Base-by-base conservation (phyloP, 1,139 yeast species). In the Debaryomycetaceae sp. region DNA sequence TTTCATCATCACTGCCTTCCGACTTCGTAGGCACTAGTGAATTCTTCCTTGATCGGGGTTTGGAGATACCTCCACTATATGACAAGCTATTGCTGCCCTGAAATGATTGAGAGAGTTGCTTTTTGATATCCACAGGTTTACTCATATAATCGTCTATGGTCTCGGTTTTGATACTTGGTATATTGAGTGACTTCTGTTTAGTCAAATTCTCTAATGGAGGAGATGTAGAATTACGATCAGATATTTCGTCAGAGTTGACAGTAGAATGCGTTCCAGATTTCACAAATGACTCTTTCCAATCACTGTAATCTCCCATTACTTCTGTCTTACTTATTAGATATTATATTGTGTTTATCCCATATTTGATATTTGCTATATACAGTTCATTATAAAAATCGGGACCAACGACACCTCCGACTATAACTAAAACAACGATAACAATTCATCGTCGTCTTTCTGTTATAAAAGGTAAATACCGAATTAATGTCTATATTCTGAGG, bases 41-140 rank as follows among this genome's bases (percentile, higher is more conserved):
- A 42, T 69, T 70, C 48, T 68, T 61, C 40, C 78, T 58, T 7
- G 73, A 63, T 24, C 68, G 72, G 1, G 77, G 77, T 49, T 74
- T 74, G 36, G 66, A 55, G 13, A 72, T 64, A 36, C 60, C 60
- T 22, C 57, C 53, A 13, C 46, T 40, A 6, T 50, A 45, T 6
- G 54, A 53, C 6, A 22, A 9, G 17, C 22, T 22, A 2, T 23
- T 27, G 7, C 51, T 52, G n/a, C 62, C 64, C 23, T 62, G 63
- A 41, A 72, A 60, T 24, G 76, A 70, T 51, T 70, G 77, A 23
- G 75, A 68, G 24, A 74, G 60, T 53, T 71, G 77, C 45, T 64
- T 67, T 51, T 69, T 70, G 49, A 71, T 69, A 49, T 70, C 76
- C 23, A 61, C 52, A 8, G 74, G 66, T 41, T 62, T 59, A 47